Base-by-base conservation (phyloP, 2,329 filamentous ascomycete genomes). In the Tolypocladium cylindrosporum region DNA sequence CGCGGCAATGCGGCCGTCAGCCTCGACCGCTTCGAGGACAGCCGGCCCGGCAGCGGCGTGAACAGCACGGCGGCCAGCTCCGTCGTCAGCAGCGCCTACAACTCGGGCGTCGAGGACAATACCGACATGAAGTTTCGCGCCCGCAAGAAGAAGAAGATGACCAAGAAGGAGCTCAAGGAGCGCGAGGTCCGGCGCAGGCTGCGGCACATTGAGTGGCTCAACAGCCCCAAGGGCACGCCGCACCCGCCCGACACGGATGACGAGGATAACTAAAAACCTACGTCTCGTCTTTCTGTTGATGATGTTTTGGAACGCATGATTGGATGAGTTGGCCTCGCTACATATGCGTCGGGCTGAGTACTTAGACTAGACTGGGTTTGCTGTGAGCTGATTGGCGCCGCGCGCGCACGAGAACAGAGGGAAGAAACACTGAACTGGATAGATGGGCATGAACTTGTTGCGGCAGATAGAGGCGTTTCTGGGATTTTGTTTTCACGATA, bases 91-190 rank as follows among this genome's bases (percentile, higher is more conserved):
- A 82, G 78, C n/a, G 76, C 79, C 43, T 79, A 78, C 59, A 82
- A 75, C 68, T 78, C 77, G 3, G 83, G 79, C 50, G 81, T 80
- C 55, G 93, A 97, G 75, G 92, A 94, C 66, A 85, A 85, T 60
- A 80, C 68, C 72, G 88, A 73, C 60, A 83, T 99, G 80, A 93
- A 95, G 78, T 99, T 99, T 86, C 85, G 82, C 73, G 81, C 89
- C 11, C 85, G 82, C 75, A 94, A 92, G 83, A 97, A 97, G 91
- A 96, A 93, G 86, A 99, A 99, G 90, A 84, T 94, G 84, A 99
- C 94, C 58, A 90, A 95, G 79, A 91, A 91, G 76, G 91, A 99
- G 74, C 66, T 92, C 71, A 99, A 99, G 83, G 94, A 99, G 73
- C 82, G 89, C 24, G 93, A 97, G 75, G 88, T 89, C 50, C 83